Conservation (phyloP, 352 stramenopile species). For the Thraustochytrium sp. region DNA sequence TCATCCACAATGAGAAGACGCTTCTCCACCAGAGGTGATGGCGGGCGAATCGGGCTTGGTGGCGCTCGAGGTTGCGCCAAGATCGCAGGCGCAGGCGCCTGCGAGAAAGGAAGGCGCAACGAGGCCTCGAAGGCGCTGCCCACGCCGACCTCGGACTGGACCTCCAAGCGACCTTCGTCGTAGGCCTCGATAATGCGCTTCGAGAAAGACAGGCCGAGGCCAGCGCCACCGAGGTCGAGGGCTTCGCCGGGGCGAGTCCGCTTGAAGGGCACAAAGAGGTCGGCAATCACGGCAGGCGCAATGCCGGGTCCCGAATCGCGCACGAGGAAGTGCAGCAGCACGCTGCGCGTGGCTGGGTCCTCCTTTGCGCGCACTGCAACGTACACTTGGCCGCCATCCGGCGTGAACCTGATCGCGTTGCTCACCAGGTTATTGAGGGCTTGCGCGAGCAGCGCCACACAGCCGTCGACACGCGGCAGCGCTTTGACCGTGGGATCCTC, state of each 20-base stretch:
- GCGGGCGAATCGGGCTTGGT: not conserved
- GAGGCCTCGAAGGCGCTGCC: not conserved
- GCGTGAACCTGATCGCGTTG: slow-evolving; percentile 9
- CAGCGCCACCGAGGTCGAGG: not conserved
- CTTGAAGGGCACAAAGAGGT: slow-evolving; percentile 6
- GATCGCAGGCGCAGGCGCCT: not conserved
- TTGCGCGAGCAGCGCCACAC: not conserved
- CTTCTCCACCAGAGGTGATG: no score
- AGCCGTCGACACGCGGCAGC: not conserved
- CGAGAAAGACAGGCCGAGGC: not conserved
- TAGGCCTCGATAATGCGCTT: not conserved
- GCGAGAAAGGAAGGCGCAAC: not conserved
- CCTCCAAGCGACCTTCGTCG: not conserved
- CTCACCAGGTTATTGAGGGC: not conserved
- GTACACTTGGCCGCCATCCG: not conserved
- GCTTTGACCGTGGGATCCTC: not conserved
- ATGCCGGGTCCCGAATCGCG: not conserved
- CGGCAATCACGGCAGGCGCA: not conserved
- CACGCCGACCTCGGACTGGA: not conserved
- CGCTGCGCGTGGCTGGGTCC: not conserved
- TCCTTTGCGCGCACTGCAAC: not conserved
- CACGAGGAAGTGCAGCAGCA: not conserved
- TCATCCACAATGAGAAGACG: slow-evolving; percentile 12
- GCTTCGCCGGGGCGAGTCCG: not conserved
- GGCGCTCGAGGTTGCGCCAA: not conserved